A percentile compares a stretch with the other conserved stretches of the same genome.
These are phyloP conservation scores for Geranomyces variabilis DNA, from an alignment of 192 early-diverging fungal genomes.

Conservation along the genomic window DNA sequence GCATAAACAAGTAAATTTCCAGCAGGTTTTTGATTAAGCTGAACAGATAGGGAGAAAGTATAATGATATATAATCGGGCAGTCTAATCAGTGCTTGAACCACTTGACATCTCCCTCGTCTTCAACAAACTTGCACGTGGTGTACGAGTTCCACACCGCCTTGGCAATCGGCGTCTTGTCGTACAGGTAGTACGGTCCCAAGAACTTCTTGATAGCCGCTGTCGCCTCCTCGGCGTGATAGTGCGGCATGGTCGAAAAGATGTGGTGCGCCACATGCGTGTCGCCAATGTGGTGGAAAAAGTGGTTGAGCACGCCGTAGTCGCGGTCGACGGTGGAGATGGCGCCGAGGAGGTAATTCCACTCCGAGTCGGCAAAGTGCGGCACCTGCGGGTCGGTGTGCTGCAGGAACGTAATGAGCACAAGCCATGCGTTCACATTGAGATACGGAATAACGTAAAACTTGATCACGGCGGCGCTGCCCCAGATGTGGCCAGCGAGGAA, in stretches of 20 bases:
- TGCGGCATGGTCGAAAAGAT: slow-evolving; percentile 97
- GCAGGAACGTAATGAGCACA: slow-evolving; percentile 92
- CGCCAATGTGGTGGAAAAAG: slow-evolving; percentile 62
- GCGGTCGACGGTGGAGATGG: slow-evolving; percentile 87
- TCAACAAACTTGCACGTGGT: slow-evolving; percentile 86
- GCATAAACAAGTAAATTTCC: too few species aligned
- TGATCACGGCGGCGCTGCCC: slow-evolving; percentile 64
- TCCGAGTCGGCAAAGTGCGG: slow-evolving; percentile 85
- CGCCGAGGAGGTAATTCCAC: slow-evolving; percentile 94
- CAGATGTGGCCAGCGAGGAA: slow-evolving; percentile 54
- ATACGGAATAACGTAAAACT: slow-evolving; percentile 92
- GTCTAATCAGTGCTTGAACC: slow-evolving; percentile 43
- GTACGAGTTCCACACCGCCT: slow-evolving; percentile 71
- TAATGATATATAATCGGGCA: too few species aligned
- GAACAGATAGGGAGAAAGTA: too few species aligned
- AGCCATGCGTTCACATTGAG: slow-evolving; percentile 93
- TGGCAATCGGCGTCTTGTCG: slow-evolving; percentile 71
- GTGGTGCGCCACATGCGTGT: slow-evolving; percentile 71
- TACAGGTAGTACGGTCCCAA: slow-evolving; percentile 80
- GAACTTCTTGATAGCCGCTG: slow-evolving; percentile 74
- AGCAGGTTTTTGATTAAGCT: too few species aligned
- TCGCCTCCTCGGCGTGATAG: slow-evolving; percentile 90
- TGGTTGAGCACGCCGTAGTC: slow-evolving; percentile 86
- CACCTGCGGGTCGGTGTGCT: slow-evolving; percentile 86
- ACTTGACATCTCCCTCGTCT: slow-evolving; percentile 73